These are phyloP conservation scores for Aristolochia contorta DNA, from an alignment of 164 flowering plant species.

Conservation along the genomic window DNA sequence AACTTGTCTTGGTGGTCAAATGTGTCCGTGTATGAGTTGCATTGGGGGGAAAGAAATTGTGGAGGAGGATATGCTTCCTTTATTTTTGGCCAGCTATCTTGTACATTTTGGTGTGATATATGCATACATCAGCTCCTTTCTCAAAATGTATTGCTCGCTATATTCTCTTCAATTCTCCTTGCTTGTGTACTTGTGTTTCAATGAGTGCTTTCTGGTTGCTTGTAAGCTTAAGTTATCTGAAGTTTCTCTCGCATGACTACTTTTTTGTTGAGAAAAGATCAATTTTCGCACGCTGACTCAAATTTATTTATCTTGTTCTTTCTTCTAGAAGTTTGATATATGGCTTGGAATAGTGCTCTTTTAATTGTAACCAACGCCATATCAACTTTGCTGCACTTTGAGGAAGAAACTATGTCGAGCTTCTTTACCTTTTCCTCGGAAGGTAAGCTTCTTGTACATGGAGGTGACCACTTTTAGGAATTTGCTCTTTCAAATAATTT, in stretches of 20 bases:
- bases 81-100: no score
- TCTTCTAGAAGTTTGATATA: slow-evolving; percentile 88
- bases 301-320: no score
- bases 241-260: no score
- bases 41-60: no score
- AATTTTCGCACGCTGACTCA: no score
- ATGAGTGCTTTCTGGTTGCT: neutral
- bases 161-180: neutral
- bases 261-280: no score
- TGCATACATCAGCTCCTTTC: no score
- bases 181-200: neutral
- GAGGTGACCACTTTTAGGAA: no score
- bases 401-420: slow-evolving; percentile 86
- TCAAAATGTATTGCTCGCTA: neutral
- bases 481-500: no score
- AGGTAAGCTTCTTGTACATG: slow-evolving; percentile 37
- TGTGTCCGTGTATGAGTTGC: no score
- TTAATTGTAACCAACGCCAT: slow-evolving; percentile 71
- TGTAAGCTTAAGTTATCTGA: neutral
- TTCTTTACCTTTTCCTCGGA: slow-evolving; percentile 90
- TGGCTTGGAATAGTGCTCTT: slow-evolving; percentile 67
- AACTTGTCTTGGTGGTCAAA: slow-evolving; percentile 29
- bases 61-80: no score
- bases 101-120: no score
- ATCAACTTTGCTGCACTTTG: slow-evolving; percentile 80